Evolutionary conservation across 2,329 filamentous ascomycete genomes (phyloP).

Genomic region (Ophiognomonia clavigignenti-juglandacearum): DNA sequence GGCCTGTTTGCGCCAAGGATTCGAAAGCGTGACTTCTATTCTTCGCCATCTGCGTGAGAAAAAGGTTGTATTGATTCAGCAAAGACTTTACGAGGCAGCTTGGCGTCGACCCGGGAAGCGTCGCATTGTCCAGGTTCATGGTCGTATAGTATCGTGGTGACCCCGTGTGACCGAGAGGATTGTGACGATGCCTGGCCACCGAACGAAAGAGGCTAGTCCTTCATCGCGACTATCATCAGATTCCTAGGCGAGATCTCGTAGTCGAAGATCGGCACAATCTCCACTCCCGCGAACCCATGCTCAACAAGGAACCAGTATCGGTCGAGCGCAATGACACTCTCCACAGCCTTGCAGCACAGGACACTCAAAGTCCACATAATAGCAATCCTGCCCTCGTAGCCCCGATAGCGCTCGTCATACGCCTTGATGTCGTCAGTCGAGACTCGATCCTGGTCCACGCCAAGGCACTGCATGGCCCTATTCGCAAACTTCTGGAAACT

Average conservation of each 20-base stretch:
- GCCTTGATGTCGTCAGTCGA: conserved; percentile 18
- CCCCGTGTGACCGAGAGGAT: no score
- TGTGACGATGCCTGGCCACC: no score
- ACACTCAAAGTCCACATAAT: conserved; percentile 29
- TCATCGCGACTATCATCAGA: conserved; percentile 23
- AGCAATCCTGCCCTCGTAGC: conserved; percentile 22
- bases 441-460: conserved; percentile 16
- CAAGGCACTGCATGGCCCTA: conserved; percentile 22
- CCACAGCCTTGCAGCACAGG: conserved; percentile 28
- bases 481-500: conserved; percentile 23
- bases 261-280: conserved; percentile 24
- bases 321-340: conserved; percentile 27
- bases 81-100: no score
- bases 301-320: conserved; percentile 27
- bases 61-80: no score
- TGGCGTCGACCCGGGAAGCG: no score
- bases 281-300: conserved; percentile 17
- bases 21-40: no score
- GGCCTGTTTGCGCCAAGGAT: no score
- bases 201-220: background rate
- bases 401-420: conserved; percentile 22
- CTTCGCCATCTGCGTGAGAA: no score
- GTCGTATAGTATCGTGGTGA: no score
- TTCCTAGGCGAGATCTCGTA: conserved; percentile 23
- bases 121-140: no score